phyloP scores from a whole-genome alignment of 1,284 basidiomycete genomes.

The Austroboletus niveus region DNA sequence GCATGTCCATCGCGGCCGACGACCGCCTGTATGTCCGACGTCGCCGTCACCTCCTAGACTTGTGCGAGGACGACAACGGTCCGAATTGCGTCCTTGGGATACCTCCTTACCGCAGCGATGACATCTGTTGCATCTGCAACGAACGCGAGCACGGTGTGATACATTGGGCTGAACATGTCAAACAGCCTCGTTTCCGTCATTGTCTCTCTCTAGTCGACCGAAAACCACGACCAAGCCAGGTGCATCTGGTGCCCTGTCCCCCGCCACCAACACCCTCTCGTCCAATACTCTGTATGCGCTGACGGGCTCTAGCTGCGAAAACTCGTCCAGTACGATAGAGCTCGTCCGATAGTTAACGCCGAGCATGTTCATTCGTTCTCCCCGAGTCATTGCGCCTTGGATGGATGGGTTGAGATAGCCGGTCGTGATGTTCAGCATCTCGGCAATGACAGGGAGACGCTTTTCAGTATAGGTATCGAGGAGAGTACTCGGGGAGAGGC shows the following conservation, averaged over 20 bases:
- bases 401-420: background rate
- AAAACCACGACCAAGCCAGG: constrained; percentile 2
- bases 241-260: constrained; percentile 24
- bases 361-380: constrained; percentile 27
- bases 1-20: constrained; percentile 20
- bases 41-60: background rate
- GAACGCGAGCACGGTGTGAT: constrained; percentile 30
- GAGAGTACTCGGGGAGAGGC: constrained; percentile 27
- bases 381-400: constrained; percentile 7
- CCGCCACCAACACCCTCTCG: constrained; percentile 13
- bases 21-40: background rate
- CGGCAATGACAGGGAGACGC: constrained; percentile 38
- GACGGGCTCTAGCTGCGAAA: constrained; percentile 1
- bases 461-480: constrained; percentile 37
- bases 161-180: constrained; percentile 18
- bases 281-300: constrained; percentile 15
- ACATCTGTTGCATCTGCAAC: constrained; percentile 1
- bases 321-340: constrained; percentile 31
- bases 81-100: background rate
- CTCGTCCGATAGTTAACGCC: constrained; percentile 37
- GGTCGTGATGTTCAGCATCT: constrained; percentile 34
- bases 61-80: constrained; percentile 16
- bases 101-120: constrained; percentile 5
- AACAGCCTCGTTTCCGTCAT: constrained; percentile 19
- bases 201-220: background rate